Base-by-base conservation (phyloP, 2,329 filamentous ascomycete genomes). In the Fusarium sp. region DNA sequence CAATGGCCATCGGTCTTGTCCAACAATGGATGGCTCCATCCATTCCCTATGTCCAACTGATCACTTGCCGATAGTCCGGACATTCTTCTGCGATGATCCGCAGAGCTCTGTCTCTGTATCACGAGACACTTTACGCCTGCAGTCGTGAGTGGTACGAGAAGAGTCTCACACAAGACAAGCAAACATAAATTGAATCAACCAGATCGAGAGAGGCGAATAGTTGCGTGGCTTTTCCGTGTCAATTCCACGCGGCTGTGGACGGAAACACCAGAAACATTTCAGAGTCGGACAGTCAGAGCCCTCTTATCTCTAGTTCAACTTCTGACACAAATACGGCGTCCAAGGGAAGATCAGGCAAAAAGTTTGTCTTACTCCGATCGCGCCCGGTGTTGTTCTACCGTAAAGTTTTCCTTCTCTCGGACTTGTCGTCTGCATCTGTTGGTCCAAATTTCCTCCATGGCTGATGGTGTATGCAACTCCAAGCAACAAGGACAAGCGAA, bases 381-480 rank as follows among this genome's bases (percentile, higher is more conserved):
- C 67, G 46, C 68, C 67, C 49, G 64, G 68, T 31, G 67, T 63
- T 63, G 38, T 38, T 42, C 61, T 60, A 42, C 41, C 18, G 11
- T 42, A 44, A 16, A 18, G 42, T 62, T 53, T 62, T 64, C 50
- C 56, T 63, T 55, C 44, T 61, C 61, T 69, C 34, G 51, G 66
- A 52, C 49, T 66, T 62, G 62, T 70, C 52, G 55, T 61, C 51
- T 66, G 47, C 50, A 64, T 26, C 58, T 51, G 65, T 65, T 65
- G 61, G 62, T 52, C 42, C 60, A 64, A 65, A 65, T 65, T 41
- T 46, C 20, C 47, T 30, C 23, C 34, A 51, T 40, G 34, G 40
- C 61, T 65, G 61, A 61, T 65, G 54, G 52, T 58, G 57, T 69
- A 71, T 70, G 68, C 68, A 70, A 55, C 64, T 64, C 40, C 44